Conservation (phyloP, 768 basidiomycete species). For the Naganishia randhawae region DNA sequence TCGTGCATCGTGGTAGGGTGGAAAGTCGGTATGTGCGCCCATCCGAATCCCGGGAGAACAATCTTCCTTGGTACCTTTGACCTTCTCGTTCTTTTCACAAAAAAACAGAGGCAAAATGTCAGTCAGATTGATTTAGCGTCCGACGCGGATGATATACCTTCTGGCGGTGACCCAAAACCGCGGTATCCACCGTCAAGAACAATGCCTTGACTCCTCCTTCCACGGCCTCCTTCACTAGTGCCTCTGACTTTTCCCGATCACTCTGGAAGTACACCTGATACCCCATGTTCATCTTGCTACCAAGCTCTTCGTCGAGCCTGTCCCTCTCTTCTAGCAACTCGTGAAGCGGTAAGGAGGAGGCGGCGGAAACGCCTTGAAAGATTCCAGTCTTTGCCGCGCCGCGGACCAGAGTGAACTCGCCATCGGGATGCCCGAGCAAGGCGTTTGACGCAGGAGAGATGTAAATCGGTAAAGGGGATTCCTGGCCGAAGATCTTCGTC, state of each 20-base stretch:
- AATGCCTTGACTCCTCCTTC: constrained; percentile 80
- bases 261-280: constrained; percentile 69
- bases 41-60: constrained; percentile 39
- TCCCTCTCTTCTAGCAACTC: constrained; percentile 49
- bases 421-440: constrained; percentile 68
- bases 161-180: constrained; percentile 61
- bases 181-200: constrained; percentile 82
- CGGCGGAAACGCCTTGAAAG: constrained; percentile 41
- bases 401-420: constrained; percentile 56
- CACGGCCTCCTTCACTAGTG: constrained; percentile 67
- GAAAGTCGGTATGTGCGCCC: constrained; percentile 39
- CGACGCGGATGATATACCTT: background rate
- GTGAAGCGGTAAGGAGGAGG: constrained; percentile 45
- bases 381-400: constrained; percentile 50
- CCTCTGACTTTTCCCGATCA: constrained; percentile 63
- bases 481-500: constrained; percentile 46
- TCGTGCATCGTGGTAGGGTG: constrained; percentile 42
- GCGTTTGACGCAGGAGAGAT: constrained; percentile 53
- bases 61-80: constrained; percentile 39
- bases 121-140: constrained; percentile 2
- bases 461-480: constrained; percentile 50
- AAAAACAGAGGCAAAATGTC: background rate
- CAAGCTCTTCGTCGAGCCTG: constrained; percentile 42
- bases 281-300: constrained; percentile 45
- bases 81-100: constrained; percentile 37